Conservation (phyloP, 805 yeast genomes). For the Saturnispora gosingensis region DNA sequence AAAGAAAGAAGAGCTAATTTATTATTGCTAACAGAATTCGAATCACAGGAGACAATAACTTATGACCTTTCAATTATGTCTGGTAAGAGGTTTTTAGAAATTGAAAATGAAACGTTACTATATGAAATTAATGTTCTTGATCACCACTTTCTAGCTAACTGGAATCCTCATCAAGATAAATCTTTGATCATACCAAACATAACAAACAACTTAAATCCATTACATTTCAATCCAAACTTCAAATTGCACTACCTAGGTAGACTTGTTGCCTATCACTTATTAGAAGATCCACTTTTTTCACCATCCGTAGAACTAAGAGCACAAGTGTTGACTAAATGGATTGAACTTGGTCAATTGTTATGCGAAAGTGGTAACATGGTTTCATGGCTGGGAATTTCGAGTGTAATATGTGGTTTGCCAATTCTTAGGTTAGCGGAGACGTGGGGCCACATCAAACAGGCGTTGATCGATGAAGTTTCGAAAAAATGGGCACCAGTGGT, state of each 20-base stretch:
- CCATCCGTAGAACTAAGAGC: slow-evolving; percentile 43
- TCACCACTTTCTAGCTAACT: slow-evolving; percentile 48
- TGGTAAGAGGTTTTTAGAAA: slow-evolving; percentile 42
- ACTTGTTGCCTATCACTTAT: slow-evolving; percentile 58
- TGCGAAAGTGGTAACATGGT: slow-evolving; percentile 87
- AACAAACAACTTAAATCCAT: slow-evolving; percentile 51
- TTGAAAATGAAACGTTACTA: slow-evolving; percentile 48
- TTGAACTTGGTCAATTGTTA: slow-evolving; percentile 66
- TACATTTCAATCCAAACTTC: slow-evolving; percentile 56
- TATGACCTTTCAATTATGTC: slow-evolving; percentile 8
- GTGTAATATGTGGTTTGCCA: slow-evolving; percentile 74
- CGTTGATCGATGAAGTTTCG: slow-evolving; percentile 48
- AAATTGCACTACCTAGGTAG: slow-evolving; percentile 76
- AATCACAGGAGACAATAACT: slow-evolving; percentile 11
- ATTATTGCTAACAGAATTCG: slow-evolving; percentile 28
- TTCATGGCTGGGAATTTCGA: slow-evolving; percentile 86
- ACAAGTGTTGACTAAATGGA: slow-evolving; percentile 68
- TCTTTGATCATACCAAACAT: slow-evolving; percentile 33
- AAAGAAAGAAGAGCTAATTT: slow-evolving; percentile 41
- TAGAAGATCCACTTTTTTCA: slow-evolving; percentile 36
- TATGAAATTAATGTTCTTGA: slow-evolving; percentile 59
- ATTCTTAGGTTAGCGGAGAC: slow-evolving; percentile 61
- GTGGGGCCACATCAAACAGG: slow-evolving; percentile 65
- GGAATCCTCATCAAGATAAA: slow-evolving; percentile 78
- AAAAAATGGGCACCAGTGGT: slow-evolving; percentile 91